Evolutionary conservation across 2,329 filamentous ascomycete genomes (phyloP), one percentile per base, ranked within the genome.

Genomic region (Colletotrichum siamense): DNA sequence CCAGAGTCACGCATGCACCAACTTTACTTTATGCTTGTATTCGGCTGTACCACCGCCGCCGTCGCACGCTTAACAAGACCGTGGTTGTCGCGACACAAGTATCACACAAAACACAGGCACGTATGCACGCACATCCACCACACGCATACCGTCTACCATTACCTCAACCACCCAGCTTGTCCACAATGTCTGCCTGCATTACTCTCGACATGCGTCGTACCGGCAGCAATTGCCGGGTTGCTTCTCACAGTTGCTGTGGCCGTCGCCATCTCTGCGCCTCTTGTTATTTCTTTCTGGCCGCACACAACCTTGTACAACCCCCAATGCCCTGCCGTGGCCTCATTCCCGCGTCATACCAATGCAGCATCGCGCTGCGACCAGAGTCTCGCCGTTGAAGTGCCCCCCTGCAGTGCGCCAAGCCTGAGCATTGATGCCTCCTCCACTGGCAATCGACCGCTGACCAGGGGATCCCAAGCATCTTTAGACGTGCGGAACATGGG

Each of bases 21-120:
- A 75, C 62, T 72, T 57, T 62, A 59, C 70, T 76, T 76, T 76
- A 76, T 73, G 73, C 73, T 76, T 76, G 70, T 76, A 34, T 69
- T 68, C 63, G 57, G 28, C 39, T 44, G 63, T 69, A 34, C 18
- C 63, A 69, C 69, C 57, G 34, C 39, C 32, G 44, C 69, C 57
- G 34, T 39, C 32, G 44, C 59, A 39, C 62, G 30, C 52, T 22
- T 55, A 9, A 22, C 44, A 36, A 15, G 65, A 73, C 39, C 10
- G 22, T 22, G 32, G 30, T 36, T 24, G 32, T 64, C 39, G 30
- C 22, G 34, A 26, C 32, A 32, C n/a, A 64, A 32, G 16, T 36
- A 13, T 36, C 61, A 18, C 32, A 64, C 34, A 24, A 44, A 39
- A 57, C 44, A 44, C 22, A 12, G 28, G 39, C 39, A 16, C 39